A percentile compares a stretch with the other conserved stretches of the same genome.
phyloP scores from a whole-genome alignment of 2,329 filamentous ascomycete species.

The Penicillium sp. region DNA sequence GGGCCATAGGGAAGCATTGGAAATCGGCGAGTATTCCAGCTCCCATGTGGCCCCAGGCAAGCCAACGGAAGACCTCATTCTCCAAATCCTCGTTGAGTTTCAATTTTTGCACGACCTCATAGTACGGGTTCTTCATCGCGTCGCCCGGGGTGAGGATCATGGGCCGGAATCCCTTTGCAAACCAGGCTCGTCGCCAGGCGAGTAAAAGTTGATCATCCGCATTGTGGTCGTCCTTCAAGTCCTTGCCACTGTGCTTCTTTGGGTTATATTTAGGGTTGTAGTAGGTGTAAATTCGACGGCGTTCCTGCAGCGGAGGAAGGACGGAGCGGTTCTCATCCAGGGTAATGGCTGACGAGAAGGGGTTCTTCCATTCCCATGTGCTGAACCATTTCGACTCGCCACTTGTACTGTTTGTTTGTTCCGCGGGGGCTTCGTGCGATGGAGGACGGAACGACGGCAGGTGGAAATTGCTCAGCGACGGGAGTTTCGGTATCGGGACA shows the following conservation, averaged over 20 bases:
- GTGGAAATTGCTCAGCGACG: slow-evolving; percentile 59
- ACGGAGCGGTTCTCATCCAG: slow-evolving; percentile 83
- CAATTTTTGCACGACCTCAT: slow-evolving; percentile 68
- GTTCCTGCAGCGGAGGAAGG: slow-evolving; percentile 73
- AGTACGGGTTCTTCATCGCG: slow-evolving; percentile 81
- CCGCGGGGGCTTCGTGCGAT: slow-evolving; percentile 72
- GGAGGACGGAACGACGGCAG: slow-evolving; percentile 72
- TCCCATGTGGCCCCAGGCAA: slow-evolving; percentile 92
- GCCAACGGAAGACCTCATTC: slow-evolving; percentile 78
- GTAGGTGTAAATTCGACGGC: slow-evolving; percentile 86
- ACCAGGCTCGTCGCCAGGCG: slow-evolving; percentile 93
- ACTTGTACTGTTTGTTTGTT: slow-evolving; percentile 78
- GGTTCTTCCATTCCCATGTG: slow-evolving; percentile 88
- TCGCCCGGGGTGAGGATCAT: slow-evolving; percentile 80
- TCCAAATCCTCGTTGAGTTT: slow-evolving; percentile 68
- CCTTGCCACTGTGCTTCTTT: slow-evolving; percentile 57
- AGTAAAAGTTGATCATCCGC: slow-evolving; percentile 81
- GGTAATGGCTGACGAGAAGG: slow-evolving; percentile 80
- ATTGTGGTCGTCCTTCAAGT: slow-evolving; percentile 64
- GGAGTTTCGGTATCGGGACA: slow-evolving; percentile 47
- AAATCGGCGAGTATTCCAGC: slow-evolving; percentile 80
- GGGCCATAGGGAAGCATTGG: slow-evolving; percentile 82
- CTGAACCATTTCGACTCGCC: slow-evolving; percentile 84
- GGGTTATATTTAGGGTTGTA: slow-evolving; percentile 70
- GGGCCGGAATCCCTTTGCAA: slow-evolving; percentile 89